Evolutionary conservation across 768 basidiomycete genomes (phyloP), one percentile per base, ranked within the genome.

Genomic region (Pleurotus platypus): DNA sequence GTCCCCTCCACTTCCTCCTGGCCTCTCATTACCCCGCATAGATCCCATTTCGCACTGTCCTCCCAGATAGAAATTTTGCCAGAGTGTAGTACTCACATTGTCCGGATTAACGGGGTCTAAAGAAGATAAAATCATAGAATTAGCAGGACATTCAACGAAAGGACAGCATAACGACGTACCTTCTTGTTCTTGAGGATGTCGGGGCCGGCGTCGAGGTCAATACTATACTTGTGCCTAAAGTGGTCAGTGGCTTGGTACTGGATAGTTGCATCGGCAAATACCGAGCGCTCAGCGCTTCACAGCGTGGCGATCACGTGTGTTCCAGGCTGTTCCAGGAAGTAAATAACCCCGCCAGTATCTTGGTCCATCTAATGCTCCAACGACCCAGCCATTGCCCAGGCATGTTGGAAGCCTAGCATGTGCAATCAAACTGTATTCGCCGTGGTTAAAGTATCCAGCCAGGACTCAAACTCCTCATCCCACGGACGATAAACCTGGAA

Each of bases 161-260:
- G 30, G 49, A 30, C n/a, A 12, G 65, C 60, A 53, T 57, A 42
- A 58, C 27, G 15, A 53, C 80, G 60, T 65, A 85, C 83, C 82
- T 84, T 35, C 30, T 35, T 82, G 77, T 78, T 54, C 80, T 84
- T 85, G 83, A 80, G 74, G 79, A 76, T 79, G 78, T 79, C 75
- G 77, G 73, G 71, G 75, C 74, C 79, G 76, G 69, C 81, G 79
- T 68, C 71, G 69, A 67, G 68, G 62, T 62, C 51, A 42, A 54
- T 54, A 54, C 15, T 54, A 11, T 40, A 46, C 42, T 13, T 16
- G 12, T 58, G 63, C 67, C 58, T 62, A 56, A 60, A 50, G 55
- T 43, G 57, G 61, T 61, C 58, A 64, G 71, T 74, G 73, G 72
- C 73, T 73, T 70, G 66, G 61, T 75, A 73, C 76, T 78, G 63